phyloP scores from a whole-genome alignment of 352 stramenopile genomes.

The Pythium pectinolyticum region DNA sequence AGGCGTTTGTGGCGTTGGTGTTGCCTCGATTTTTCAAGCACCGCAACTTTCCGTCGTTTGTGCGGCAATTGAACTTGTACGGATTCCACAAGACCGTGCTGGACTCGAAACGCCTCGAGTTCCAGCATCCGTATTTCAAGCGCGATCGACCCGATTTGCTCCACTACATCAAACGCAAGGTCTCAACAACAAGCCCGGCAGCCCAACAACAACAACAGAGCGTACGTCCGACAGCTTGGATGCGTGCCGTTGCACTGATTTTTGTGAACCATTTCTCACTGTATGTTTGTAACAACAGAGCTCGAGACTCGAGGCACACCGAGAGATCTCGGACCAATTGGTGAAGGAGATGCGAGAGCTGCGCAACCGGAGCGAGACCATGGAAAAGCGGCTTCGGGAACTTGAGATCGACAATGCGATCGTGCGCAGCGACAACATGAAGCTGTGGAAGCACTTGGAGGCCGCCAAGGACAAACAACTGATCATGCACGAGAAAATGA shows the following conservation, averaged over 20 bases:
- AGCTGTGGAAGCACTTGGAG: slow-evolving; percentile 87
- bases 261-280: too few relatives aligned
- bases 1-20: slow-evolving; percentile 81
- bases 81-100: slow-evolving; percentile 92
- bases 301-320: slow-evolving; percentile 64
- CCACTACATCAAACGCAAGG: slow-evolving; percentile 88
- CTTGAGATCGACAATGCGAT: slow-evolving; percentile 89
- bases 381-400: slow-evolving; percentile 85
- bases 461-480: slow-evolving; percentile 85
- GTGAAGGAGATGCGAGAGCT: slow-evolving; percentile 85
- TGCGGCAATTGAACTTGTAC: slow-evolving; percentile 94
- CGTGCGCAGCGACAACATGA: slow-evolving; percentile 85
- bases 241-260: too few relatives aligned
- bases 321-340: slow-evolving; percentile 77
- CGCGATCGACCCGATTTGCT: slow-evolving; percentile 82
- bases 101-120: slow-evolving; percentile 92
- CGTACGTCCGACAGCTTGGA: slow-evolving; percentile 45
- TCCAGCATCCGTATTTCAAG: slow-evolving; percentile 92
- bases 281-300: slow-evolving; percentile 36
- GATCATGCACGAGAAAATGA: slow-evolving; percentile 90
- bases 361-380: slow-evolving; percentile 78
- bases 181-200: slow-evolving; percentile 47
- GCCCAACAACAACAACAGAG: slow-evolving; percentile 32
- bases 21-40: slow-evolving; percentile 92
- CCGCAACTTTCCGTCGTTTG: slow-evolving; percentile 93